Evolutionary conservation across 805 yeast species (phyloP).

Genomic region (Lipomyces lipofer): DNA sequence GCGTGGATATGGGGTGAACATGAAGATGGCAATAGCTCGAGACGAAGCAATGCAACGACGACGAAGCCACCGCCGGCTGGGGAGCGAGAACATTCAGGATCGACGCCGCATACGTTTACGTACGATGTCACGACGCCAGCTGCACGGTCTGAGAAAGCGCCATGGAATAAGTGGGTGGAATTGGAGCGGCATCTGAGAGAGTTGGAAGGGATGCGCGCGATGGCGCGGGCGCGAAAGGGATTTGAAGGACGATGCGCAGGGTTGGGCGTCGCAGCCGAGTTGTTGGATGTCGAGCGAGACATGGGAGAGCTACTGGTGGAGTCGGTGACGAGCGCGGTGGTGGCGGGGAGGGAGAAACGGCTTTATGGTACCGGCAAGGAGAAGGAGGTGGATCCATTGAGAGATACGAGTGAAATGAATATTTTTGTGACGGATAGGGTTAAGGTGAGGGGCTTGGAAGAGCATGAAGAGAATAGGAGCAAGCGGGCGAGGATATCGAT

Average conservation of each 20-base stretch:
- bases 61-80: neutral
- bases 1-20: constrained; percentile 24
- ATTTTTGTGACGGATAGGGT: neutral
- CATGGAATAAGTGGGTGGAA: constrained; percentile 21
- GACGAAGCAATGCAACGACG: neutral
- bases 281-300: neutral
- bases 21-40: neutral
- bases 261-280: neutral
- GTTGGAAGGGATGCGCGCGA: constrained; percentile 6
- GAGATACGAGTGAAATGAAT: neutral
- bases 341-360: neutral
- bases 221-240: constrained; percentile 6
- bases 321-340: neutral
- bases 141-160: neutral
- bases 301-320: neutral
- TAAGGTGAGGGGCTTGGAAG: neutral
- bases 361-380: neutral
- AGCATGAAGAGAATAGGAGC: constrained; percentile 5
- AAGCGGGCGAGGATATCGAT: constrained; percentile 25
- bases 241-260: constrained; percentile 12
- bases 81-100: neutral
- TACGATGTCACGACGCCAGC: constrained; percentile 12
- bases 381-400: neutral
- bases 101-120: constrained; percentile 16
- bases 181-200: constrained; percentile 7